phyloP scores from a whole-genome alignment of 345 rosid genomes.

The Brassica carinata region DNA sequence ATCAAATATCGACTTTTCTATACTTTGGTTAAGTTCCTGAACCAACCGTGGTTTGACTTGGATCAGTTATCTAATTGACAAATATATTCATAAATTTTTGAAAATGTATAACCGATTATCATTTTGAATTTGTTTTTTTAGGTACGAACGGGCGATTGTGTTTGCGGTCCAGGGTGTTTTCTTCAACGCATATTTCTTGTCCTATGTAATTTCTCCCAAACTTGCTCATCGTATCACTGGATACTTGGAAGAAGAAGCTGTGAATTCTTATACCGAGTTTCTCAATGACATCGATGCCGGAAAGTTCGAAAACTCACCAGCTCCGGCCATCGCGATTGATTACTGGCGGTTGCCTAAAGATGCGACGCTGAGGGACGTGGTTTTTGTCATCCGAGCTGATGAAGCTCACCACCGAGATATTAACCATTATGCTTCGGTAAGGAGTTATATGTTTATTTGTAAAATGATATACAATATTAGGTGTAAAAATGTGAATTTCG shows the following conservation, averaged over 20 bases:
- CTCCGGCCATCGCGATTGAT: conserved; percentile 69
- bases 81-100: background rate
- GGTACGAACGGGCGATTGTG: conserved; percentile 58
- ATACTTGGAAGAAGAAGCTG: conserved; percentile 67
- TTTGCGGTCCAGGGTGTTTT: conserved; percentile 62
- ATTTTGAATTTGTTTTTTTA: background rate
- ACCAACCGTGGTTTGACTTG: conserved; percentile 1
- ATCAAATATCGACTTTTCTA: background rate
- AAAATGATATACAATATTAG: background rate
- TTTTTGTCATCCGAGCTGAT: conserved; percentile 61
- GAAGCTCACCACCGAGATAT: conserved; percentile 71
- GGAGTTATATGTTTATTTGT: background rate
- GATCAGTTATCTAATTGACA: background rate
- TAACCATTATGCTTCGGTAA: conserved; percentile 70
- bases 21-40: background rate
- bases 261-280: conserved; percentile 60
- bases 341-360: conserved; percentile 60
- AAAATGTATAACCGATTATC: background rate
- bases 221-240: conserved; percentile 63
- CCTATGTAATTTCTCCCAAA: conserved; percentile 58
- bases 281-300: conserved; percentile 61
- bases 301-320: conserved; percentile 51
- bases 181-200: conserved; percentile 58
- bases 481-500: background rate
- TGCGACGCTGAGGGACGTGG: conserved; percentile 62